Percentiles rank a stretch among this genome's conserved stretches.
phyloP scores from a whole-genome alignment of 2,329 filamentous ascomycete genomes.

The Claviceps paspali region DNA sequence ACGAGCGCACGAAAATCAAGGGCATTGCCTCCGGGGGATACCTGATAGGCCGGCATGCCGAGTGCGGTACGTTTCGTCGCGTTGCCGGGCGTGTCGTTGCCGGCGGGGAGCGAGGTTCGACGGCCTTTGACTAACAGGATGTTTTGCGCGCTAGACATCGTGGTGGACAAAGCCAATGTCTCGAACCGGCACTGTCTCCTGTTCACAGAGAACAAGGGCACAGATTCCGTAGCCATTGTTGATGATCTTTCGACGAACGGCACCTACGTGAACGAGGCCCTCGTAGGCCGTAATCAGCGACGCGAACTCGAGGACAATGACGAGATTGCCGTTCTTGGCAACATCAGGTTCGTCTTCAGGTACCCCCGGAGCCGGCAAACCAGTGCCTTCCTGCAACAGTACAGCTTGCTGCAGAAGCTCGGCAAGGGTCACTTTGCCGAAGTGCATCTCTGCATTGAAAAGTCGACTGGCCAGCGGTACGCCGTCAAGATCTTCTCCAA shows the following conservation, averaged over 20 bases:
- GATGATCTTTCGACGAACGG: slow-evolving; percentile 94
- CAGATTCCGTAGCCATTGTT: slow-evolving; percentile 54
- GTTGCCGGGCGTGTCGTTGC: too few relatives aligned
- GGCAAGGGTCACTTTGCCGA: slow-evolving; percentile 94
- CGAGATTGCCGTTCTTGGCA: slow-evolving; percentile 74
- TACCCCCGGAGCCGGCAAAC: slow-evolving; percentile 65
- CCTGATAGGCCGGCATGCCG: slow-evolving; percentile 79
- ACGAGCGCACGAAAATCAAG: slow-evolving; percentile 45
- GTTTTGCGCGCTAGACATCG: slow-evolving; percentile 37
- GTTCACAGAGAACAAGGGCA: slow-evolving; percentile 44
- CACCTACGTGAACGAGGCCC: slow-evolving; percentile 85
- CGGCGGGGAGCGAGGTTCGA: not conserved
- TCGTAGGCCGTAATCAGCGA: slow-evolving; percentile 83
- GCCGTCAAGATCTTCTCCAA: slow-evolving; percentile 94
- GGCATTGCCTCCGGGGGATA: slow-evolving; percentile 65
- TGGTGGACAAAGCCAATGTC: slow-evolving; percentile 61
- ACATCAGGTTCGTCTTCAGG: slow-evolving; percentile 78
- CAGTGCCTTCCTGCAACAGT: slow-evolving; percentile 74
- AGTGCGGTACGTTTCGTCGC: slow-evolving; percentile 56
- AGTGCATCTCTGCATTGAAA: slow-evolving; percentile 82
- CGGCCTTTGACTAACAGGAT: not conserved
- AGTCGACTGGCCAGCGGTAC: slow-evolving; percentile 63
- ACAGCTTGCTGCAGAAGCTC: slow-evolving; percentile 67
- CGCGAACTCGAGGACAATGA: slow-evolving; percentile 80
- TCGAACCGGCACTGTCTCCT: slow-evolving; percentile 73